Conservation (phyloP, 352 stramenopile species). For the Globisporangium camurandrum region DNA sequence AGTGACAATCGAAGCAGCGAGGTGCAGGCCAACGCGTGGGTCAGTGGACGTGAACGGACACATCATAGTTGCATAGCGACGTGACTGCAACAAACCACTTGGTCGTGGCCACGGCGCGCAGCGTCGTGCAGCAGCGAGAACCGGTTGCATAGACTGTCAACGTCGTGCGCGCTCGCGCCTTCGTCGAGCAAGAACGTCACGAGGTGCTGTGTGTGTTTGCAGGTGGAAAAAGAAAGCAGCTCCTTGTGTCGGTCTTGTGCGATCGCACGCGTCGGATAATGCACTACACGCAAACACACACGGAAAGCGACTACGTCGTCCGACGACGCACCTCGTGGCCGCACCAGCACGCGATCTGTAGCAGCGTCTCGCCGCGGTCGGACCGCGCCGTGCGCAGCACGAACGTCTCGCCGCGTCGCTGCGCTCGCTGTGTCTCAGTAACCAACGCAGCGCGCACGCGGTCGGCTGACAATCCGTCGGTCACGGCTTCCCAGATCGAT, state of each 20-base stretch:
- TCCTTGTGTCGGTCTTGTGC: too few species aligned
- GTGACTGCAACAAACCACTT: constrained; percentile 49
- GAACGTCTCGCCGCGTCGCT: constrained; percentile 52
- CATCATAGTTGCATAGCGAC: too few species aligned
- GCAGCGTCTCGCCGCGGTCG: constrained; percentile 43
- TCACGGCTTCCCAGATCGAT: constrained; percentile 63
- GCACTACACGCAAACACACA: neutral
- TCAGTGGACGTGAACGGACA: neutral
- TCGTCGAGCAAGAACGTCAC: constrained; percentile 51
- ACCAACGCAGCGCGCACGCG: constrained; percentile 42
- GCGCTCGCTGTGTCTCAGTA: constrained; percentile 56
- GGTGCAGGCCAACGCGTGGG: neutral
- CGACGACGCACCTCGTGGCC: constrained; percentile 29
- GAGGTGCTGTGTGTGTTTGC: constrained; percentile 28
- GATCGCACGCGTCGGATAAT: too few species aligned
- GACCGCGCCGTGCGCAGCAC: constrained; percentile 36
- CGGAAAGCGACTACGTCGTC: neutral
- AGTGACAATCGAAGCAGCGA: neutral
- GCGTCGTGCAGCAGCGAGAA: constrained; percentile 65
- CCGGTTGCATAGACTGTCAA: constrained; percentile 49
- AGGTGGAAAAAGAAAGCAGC: too few species aligned
- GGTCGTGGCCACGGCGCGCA: constrained; percentile 36
- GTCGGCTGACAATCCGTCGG: constrained; percentile 39
- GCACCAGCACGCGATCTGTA: constrained; percentile 70
- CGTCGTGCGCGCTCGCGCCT: constrained; percentile 35